phyloP scores from a whole-genome alignment of 148 eudicot genomes.

The Rhododendron ovatum region DNA sequence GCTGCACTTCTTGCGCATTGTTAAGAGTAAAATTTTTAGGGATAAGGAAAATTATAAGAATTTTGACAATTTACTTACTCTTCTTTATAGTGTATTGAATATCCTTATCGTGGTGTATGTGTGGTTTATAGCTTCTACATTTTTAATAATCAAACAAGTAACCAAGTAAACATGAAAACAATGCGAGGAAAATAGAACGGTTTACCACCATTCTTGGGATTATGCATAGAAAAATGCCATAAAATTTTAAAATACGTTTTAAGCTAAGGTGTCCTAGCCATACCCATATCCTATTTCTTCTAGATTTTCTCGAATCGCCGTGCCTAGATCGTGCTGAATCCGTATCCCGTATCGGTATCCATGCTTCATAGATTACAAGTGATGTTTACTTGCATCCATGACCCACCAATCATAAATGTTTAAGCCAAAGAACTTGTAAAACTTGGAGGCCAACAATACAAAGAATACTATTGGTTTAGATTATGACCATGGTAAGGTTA shows the following conservation, averaged over 20 bases:
- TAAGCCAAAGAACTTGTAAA: background rate
- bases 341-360: background rate
- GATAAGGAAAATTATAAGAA: background rate
- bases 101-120: background rate
- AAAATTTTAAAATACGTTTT: background rate
- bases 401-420: background rate
- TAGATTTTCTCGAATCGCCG: background rate
- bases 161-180: background rate
- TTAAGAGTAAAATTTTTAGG: background rate
- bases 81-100: too few relatives aligned
- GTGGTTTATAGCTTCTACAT: background rate
- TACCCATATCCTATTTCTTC: background rate
- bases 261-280: background rate
- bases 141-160: background rate
- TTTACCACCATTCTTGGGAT: background rate
- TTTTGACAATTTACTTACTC: background rate
- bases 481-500: background rate
- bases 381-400: background rate
- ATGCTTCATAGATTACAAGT: background rate
- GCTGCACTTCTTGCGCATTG: background rate
- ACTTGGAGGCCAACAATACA: too few relatives aligned
- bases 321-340: background rate
- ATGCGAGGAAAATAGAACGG: background rate
- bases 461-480: background rate
- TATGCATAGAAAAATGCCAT: background rate